Evolutionary conservation across 306 rosid species (phyloP).

Genomic region (Quercus alba): DNA sequence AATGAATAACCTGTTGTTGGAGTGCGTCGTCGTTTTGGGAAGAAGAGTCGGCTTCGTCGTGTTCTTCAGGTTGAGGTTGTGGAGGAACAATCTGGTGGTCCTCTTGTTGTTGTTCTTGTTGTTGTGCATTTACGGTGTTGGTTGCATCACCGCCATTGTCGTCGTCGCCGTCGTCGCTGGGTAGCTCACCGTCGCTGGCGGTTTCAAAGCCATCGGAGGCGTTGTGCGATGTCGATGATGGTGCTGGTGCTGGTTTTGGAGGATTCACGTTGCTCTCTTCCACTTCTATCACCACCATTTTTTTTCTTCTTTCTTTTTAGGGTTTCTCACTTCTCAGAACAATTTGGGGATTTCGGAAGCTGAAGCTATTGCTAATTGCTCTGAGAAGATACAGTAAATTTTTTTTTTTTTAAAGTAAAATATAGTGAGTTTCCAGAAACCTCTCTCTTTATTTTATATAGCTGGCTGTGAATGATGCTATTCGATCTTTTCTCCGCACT

Average conservation of each 20-base stretch:
- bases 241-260: conserved; percentile 10
- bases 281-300: conserved; percentile 19
- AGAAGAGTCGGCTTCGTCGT: background rate
- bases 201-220: conserved; percentile 56
- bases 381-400: no score
- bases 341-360: no score
- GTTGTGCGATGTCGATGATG: background rate
- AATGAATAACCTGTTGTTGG: background rate
- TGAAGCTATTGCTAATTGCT: no score
- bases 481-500: no score
- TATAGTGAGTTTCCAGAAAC: background rate
- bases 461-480: background rate
- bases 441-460: background rate
- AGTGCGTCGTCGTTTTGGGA: conserved; percentile 25
- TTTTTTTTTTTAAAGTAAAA: no score
- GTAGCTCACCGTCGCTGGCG: conserved; percentile 55
- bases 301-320: background rate
- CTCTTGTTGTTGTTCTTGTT: background rate
- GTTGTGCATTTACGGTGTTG: background rate
- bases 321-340: background rate
- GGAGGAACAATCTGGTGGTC: background rate
- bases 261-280: conserved; percentile 18
- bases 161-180: conserved; percentile 22
- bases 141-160: background rate
- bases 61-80: background rate